These are phyloP conservation scores for Galium porrigens DNA, from an alignment of 305 asterid genomes.

Conservation along the genomic window DNA sequence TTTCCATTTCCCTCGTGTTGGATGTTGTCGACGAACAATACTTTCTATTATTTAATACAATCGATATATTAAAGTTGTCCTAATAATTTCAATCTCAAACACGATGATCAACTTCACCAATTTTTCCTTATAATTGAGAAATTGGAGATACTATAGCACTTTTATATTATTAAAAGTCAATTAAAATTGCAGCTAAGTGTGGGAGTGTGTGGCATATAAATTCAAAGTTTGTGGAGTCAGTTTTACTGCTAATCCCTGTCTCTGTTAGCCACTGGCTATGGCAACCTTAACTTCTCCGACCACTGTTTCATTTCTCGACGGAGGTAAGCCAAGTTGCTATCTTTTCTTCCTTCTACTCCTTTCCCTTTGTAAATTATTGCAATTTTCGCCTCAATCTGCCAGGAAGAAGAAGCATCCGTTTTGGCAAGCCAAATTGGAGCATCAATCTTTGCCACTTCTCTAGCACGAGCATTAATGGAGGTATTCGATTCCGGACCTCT, in stretches of 20 bases:
- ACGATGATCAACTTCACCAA: no score
- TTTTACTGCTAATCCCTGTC: background rate
- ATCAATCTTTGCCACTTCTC: conserved; percentile 21
- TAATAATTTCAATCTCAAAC: no score
- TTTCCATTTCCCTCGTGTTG: no score
- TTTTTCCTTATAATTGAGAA: no score
- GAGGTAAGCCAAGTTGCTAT: background rate
- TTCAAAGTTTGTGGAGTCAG: background rate
- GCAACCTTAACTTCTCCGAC: conserved; percentile 2
- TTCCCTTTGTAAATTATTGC: background rate
- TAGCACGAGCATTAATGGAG: conserved; percentile 9
- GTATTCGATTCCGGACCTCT: conserved; percentile 21
- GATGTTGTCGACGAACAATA: no score
- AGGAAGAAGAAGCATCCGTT: conserved; percentile 10
- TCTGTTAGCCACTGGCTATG: background rate
- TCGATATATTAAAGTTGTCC: no score
- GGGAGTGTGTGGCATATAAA: background rate
- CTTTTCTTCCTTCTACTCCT: background rate
- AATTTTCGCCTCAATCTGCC: background rate
- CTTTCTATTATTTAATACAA: no score
- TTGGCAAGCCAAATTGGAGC: conserved; percentile 9
- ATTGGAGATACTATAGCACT: no score
- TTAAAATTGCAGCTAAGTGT: no score
- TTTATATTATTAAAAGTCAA: no score
- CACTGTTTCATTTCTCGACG: background rate